Conservation (phyloP, 164 flowering plant genomes). For the Umbellularia californica region DNA sequence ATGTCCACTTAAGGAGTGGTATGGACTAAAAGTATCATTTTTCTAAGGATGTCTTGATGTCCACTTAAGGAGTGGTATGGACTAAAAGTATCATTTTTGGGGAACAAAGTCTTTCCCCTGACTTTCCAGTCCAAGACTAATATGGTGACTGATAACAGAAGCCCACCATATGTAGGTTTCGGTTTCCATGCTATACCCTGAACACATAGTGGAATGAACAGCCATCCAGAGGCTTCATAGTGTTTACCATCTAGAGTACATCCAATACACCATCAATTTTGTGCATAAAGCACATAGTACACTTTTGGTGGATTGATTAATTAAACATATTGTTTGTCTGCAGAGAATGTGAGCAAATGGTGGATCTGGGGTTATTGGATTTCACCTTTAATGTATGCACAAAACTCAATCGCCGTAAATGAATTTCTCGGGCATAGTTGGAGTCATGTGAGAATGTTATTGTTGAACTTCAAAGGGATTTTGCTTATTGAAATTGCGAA, state of each 20-base stretch:
- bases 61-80: not conserved
- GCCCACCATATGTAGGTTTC: no score
- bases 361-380: slow-evolving; percentile 15
- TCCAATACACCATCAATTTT: not conserved
- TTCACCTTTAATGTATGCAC: slow-evolving; percentile 14
- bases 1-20: not conserved
- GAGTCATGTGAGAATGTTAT: slow-evolving; percentile 1
- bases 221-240: no score
- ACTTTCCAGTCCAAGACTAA: no score
- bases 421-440: slow-evolving; percentile 15
- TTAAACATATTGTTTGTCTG: not conserved
- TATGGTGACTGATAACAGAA: no score
- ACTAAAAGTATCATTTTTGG: no score
- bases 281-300: not conserved
- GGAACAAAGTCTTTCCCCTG: no score
- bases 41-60: no score
- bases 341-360: slow-evolving; percentile 11
- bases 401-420: slow-evolving; percentile 8
- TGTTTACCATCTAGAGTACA: not conserved
- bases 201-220: no score
- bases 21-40: no score
- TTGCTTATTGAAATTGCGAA: not conserved
- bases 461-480: not conserved
- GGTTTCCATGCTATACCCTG: no score
- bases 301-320: not conserved